Conservation (phyloP, 495 filamentous ascomycete genomes). For the Saxophila tyrrhenica region DNA sequence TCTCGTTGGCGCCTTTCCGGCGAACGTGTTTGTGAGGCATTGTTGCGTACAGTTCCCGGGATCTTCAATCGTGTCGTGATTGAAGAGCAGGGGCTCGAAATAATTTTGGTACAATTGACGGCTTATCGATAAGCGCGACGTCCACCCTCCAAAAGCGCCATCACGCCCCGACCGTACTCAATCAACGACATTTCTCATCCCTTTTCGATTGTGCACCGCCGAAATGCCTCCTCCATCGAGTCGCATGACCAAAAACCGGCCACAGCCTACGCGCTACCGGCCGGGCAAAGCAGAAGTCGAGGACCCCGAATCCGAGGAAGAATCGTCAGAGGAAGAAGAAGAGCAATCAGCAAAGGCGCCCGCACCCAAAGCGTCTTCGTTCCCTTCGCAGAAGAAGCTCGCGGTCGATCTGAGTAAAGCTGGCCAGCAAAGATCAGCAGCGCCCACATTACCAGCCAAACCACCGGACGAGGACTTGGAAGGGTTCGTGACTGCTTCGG, state of each 20-base stretch:
- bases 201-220: too few relatives aligned
- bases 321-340: slow-evolving; percentile 42
- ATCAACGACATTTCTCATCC: too few relatives aligned
- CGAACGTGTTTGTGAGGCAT: slow-evolving; percentile 78
- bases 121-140: too few relatives aligned
- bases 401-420: slow-evolving; percentile 52
- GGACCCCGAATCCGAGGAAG: slow-evolving; percentile 53
- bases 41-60: background rate
- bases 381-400: slow-evolving; percentile 36
- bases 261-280: slow-evolving; percentile 70
- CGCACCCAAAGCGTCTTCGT: slow-evolving; percentile 47
- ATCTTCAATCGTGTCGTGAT: too few relatives aligned
- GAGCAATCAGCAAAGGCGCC: slow-evolving; percentile 34
- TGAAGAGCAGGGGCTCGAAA: too few relatives aligned
- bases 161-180: too few relatives aligned
- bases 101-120: too few relatives aligned
- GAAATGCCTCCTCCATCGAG: slow-evolving; percentile 61
- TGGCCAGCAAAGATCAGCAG: slow-evolving; percentile 46
- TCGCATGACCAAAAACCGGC: slow-evolving; percentile 89
- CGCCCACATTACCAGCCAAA: slow-evolving; percentile 38
- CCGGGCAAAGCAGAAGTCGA: slow-evolving; percentile 70
- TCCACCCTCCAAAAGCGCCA: too few relatives aligned
- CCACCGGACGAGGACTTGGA: slow-evolving; percentile 37
- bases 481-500: slow-evolving; percentile 27
- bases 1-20: slow-evolving; percentile 38